Base-by-base conservation (phyloP, 345 rosid genomes). In the Hypericum androsaemum region DNA sequence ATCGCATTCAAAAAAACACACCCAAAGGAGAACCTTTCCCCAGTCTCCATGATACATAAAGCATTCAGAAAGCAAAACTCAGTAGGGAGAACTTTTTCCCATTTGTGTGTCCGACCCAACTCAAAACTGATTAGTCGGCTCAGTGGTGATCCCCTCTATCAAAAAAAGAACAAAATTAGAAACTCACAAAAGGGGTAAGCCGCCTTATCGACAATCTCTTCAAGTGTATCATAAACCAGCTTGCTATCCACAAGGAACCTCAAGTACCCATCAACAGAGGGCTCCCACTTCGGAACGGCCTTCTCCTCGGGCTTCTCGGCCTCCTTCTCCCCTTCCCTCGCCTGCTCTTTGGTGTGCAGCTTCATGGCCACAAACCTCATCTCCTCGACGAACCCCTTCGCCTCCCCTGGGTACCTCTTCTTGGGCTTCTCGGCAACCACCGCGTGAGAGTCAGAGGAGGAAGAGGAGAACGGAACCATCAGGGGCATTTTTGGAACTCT, bases 321-420 rank as follows among this genome's bases (percentile, higher is more conserved):
- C 47, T 79, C 84, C 73, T 80, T 92, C 75, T 88, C 83, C 11
- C 96, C 98, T 66, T 88, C 96, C 56, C 75, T 81, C 1, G 96
- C 84, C 63, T 92, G 98, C 43, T 88, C 95, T 44, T 60, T 84
- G 0, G 96, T 84, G 50, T 92, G 96, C 60, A 84, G 64, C 58
- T 69, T 88, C 98, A 92, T 92, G 7, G 98, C 98, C 63, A 84
- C 89, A 59, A 84, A 92, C 68, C 96, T 88, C 98, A 92, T 88
- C 86, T 92, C 98, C 75, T 92, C 98, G 61, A 92, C 95, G 63
- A 92, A 87, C 38, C 96, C 98, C 57, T 92, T 88, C 0, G 92
- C 79, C 81, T 88, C 94, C 1, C 95, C 94, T 0, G 96, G 95
- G 51, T 82, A 84, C 45, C 96, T 72, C 73, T 69, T 79, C 45